These are phyloP conservation scores for Calcarisporium arbuscula DNA, from an alignment of 2,329 filamentous ascomycete genomes.

Conservation along the genomic window DNA sequence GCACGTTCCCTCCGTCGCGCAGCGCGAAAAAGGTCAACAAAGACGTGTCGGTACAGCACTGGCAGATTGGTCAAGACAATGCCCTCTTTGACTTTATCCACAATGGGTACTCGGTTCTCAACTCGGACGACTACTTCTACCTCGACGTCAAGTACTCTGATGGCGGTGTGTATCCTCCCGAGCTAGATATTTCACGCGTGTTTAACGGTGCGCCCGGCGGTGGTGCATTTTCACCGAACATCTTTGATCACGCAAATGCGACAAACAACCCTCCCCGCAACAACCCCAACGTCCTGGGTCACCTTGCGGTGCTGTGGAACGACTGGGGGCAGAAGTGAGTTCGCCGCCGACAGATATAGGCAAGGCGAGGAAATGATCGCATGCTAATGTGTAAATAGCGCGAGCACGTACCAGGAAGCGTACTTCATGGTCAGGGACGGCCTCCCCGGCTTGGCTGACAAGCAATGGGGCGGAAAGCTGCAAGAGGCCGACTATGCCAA, in stretches of 20 bases:
- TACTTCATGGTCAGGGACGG: slow-evolving; percentile 15
- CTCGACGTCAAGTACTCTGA: slow-evolving; percentile 14
- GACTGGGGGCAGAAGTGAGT: slow-evolving; percentile 17
- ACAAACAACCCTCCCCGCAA: slow-evolving; percentile 14
- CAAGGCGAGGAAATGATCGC: too few species aligned
- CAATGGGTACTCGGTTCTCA: slow-evolving; percentile 15
- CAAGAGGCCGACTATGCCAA: slow-evolving; percentile 8
- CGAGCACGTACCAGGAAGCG: slow-evolving; percentile 16
- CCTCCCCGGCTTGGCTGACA: slow-evolving; percentile 16
- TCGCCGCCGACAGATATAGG: too few species aligned
- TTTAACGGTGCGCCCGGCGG: slow-evolving; percentile 11
- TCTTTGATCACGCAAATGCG: slow-evolving; percentile 14
- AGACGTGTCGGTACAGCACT: slow-evolving; percentile 14
- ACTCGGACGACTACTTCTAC: slow-evolving; percentile 16
- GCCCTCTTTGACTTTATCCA: slow-evolving; percentile 12
- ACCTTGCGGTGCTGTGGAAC: slow-evolving; percentile 16
- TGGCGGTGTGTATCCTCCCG: slow-evolving; percentile 15
- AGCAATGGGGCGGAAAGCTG: slow-evolving; percentile 18
- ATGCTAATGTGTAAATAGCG: too few species aligned
- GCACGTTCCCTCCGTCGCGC: slow-evolving; percentile 25
- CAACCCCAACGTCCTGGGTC: slow-evolving; percentile 13
- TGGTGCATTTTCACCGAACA: slow-evolving; percentile 14
- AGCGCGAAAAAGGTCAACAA: slow-evolving; percentile 11
- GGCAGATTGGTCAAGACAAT: slow-evolving; percentile 16
- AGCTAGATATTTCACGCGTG: slow-evolving; percentile 13